A percentile compares a stretch with the other conserved stretches of the same genome.
phyloP scores from a whole-genome alignment of 495 filamentous ascomycete species.

The Oidiodendron maius region DNA sequence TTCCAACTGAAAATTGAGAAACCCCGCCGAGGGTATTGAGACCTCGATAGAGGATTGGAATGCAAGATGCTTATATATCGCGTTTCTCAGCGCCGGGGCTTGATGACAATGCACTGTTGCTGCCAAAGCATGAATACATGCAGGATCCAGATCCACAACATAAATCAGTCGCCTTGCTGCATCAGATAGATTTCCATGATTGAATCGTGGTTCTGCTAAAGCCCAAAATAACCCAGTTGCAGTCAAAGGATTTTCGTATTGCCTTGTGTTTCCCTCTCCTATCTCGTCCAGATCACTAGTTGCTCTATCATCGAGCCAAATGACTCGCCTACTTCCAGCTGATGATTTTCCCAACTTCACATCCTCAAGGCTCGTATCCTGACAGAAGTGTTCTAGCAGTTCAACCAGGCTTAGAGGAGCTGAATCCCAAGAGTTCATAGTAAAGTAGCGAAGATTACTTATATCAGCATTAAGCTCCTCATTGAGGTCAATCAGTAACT shows the following conservation, averaged over 20 bases:
- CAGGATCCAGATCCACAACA: constrained; percentile 2
- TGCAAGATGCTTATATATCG: not conserved
- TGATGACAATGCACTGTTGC: constrained; percentile 1
- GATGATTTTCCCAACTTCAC: not conserved
- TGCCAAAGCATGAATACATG: constrained; percentile 3
- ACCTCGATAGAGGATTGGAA: not conserved
- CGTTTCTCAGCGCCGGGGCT: constrained; percentile 4
- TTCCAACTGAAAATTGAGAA: constrained; percentile 3
- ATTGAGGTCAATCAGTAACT: too few relatives aligned
- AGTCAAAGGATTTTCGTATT: constrained; percentile 2
- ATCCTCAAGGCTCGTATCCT: not conserved
- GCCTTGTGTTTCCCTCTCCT: not conserved
- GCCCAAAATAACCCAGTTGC: not conserved
- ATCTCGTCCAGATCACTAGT: not conserved
- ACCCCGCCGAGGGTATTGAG: constrained; percentile 1
- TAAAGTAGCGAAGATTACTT: too few relatives aligned
- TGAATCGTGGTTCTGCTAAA: not conserved
- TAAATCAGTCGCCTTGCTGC: constrained; percentile 4
- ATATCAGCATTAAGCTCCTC: too few relatives aligned
- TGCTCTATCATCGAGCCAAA: not conserved
- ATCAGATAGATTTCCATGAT: not conserved
- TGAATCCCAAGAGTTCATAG: not conserved
- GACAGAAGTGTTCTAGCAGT: constrained; percentile 1
- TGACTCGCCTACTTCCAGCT: not conserved
- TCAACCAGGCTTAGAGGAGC: not conserved